A percentile compares a stretch with the other conserved stretches of the same genome.
These are phyloP conservation scores for Sequoiadendron giganteum DNA, from an alignment of 75 land plant species.

Conservation along the genomic window DNA sequence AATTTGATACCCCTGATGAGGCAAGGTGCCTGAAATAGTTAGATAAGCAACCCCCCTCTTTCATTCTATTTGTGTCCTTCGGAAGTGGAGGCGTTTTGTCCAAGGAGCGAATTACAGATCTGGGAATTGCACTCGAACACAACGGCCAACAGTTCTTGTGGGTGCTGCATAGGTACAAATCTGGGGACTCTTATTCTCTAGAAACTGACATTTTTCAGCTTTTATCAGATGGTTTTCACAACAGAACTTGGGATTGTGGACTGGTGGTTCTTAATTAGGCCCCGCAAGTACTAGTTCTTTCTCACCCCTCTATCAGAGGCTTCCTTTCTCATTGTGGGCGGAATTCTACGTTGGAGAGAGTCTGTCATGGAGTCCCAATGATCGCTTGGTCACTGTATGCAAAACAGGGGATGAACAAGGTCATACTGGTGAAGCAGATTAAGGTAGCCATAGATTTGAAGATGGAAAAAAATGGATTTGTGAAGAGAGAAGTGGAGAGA, in stretches of 20 bases:
- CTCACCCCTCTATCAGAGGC: constrained; percentile 51
- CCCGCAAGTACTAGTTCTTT: constrained; percentile 49
- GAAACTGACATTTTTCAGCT: constrained; percentile 26
- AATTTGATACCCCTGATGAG: neutral
- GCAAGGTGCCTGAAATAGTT: constrained; percentile 43
- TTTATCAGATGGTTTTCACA: constrained; percentile 60
- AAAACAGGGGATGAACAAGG: constrained; percentile 61
- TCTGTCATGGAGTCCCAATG: constrained; percentile 53
- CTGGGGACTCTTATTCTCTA: constrained; percentile 20
- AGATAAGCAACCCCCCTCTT: constrained; percentile 45
- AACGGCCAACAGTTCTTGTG: constrained; percentile 36
- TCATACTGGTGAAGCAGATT: constrained; percentile 35
- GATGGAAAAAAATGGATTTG: neutral
- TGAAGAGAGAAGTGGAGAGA: neutral
- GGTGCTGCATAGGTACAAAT: constrained; percentile 40
- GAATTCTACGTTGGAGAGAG: constrained; percentile 68
- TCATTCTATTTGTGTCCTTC: constrained; percentile 52
- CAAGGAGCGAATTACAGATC: constrained; percentile 23
- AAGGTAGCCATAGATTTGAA: neutral
- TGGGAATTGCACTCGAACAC: constrained; percentile 21
- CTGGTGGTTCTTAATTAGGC: constrained; percentile 59
- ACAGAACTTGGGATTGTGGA: constrained; percentile 40
- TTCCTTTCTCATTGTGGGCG: constrained; percentile 79
- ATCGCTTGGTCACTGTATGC: constrained; percentile 70
- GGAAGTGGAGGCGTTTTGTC: constrained; percentile 47